These are phyloP conservation scores for Zymoseptoria ardabiliae DNA, from an alignment of 2,329 filamentous ascomycete species.

Conservation along the genomic window DNA sequence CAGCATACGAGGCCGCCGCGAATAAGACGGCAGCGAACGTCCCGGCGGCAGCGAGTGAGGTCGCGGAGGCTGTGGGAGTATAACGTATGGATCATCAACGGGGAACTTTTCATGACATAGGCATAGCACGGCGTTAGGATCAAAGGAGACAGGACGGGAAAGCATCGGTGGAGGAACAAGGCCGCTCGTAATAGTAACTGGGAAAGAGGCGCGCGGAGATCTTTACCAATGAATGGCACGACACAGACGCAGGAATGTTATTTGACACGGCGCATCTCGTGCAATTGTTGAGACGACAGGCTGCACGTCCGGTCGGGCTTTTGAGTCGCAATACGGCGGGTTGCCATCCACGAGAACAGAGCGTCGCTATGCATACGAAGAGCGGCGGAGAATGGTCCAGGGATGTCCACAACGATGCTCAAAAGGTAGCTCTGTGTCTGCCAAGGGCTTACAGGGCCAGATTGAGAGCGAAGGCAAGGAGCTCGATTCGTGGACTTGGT, in stretches of 20 bases:
- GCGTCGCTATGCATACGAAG: neutral
- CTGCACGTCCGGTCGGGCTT: neutral
- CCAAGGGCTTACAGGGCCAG: neutral
- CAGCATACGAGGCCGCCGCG: conserved; percentile 18
- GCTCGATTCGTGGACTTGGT: neutral
- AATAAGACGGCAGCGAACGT: conserved; percentile 11
- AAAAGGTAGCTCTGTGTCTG: neutral
- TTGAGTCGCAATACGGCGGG: neutral
- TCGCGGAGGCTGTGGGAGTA: conserved; percentile 1
- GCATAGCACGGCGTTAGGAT: neutral
- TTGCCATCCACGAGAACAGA: neutral
- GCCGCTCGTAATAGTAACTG: neutral
- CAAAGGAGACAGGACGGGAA: neutral
- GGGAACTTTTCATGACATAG: neutral
- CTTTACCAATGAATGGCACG: neutral
- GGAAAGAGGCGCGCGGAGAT: neutral
- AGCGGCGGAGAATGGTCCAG: neutral
- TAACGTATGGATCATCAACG: neutral
- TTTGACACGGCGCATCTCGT: neutral
- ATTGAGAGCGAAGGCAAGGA: neutral
- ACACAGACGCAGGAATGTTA: neutral
- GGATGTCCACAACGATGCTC: neutral
- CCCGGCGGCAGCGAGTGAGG: conserved; percentile 16
- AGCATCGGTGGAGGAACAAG: neutral
- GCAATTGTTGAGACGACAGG: neutral